phyloP scores from a whole-genome alignment of 2,329 filamentous ascomycete species.

The Ceratocystis harringtonii region DNA sequence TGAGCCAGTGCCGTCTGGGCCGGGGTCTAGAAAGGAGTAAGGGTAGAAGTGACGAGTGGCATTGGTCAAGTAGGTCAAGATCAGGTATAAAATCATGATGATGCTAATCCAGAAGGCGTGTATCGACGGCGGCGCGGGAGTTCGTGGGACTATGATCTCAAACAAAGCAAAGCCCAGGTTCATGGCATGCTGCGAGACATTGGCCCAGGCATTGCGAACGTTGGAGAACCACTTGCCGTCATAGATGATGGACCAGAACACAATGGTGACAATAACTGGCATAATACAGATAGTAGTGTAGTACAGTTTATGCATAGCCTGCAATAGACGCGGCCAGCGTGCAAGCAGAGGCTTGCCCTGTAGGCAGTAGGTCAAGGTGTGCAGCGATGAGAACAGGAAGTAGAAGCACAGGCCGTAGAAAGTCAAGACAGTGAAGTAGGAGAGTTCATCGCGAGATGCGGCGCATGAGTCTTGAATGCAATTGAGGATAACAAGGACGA shows the following conservation, averaged over 20 bases:
- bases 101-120: slow-evolving; percentile 54
- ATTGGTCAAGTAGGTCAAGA: slow-evolving; percentile 57
- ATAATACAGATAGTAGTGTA: slow-evolving; percentile 49
- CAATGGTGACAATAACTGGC: slow-evolving; percentile 54
- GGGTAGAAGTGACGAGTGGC: slow-evolving; percentile 58
- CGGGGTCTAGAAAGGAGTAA: slow-evolving; percentile 61
- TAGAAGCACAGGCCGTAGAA: slow-evolving; percentile 79
- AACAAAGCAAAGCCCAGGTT: slow-evolving; percentile 62
- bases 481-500: slow-evolving; percentile 54
- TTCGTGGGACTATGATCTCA: slow-evolving; percentile 56
- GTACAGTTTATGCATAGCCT: slow-evolving; percentile 48
- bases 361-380: slow-evolving; percentile 53
- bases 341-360: slow-evolving; percentile 41
- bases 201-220: slow-evolving; percentile 44
- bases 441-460: slow-evolving; percentile 45
- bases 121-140: slow-evolving; percentile 42
- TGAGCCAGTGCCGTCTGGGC: slow-evolving; percentile 31
- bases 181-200: slow-evolving; percentile 58
- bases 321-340: slow-evolving; percentile 43
- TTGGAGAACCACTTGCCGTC: slow-evolving; percentile 34
- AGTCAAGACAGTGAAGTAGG: slow-evolving; percentile 68
- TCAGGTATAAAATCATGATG: slow-evolving; percentile 58
- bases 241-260: slow-evolving; percentile 55
- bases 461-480: slow-evolving; percentile 35
- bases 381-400: slow-evolving; percentile 49